phyloP scores from a whole-genome alignment of 2,329 filamentous ascomycete genomes.

The Monilinia laxa region DNA sequence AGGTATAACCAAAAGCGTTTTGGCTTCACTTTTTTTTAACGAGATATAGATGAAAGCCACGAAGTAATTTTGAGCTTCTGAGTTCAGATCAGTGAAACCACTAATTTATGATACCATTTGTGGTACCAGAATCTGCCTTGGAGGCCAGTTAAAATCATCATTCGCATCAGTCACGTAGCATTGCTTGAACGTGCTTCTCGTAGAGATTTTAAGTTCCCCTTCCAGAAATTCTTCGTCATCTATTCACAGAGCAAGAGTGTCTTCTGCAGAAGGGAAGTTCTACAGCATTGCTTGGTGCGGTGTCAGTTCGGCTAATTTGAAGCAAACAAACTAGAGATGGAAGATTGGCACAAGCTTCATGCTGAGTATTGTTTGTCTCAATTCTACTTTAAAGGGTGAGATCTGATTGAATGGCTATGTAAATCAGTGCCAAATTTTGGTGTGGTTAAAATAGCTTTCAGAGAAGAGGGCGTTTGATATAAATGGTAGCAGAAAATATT shows the following conservation, averaged over 20 bases:
- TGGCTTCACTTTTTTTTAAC: not conserved
- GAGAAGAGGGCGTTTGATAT: not conserved
- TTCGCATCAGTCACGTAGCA: constrained; percentile 5
- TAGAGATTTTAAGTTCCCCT: not conserved
- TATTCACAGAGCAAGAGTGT: not conserved
- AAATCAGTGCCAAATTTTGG: constrained; percentile 12
- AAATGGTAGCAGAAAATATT: not conserved
- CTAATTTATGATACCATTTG: constrained; percentile 5
- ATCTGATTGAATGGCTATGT: constrained; percentile 11
- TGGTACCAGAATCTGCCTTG: not conserved
- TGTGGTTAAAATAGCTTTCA: not conserved
- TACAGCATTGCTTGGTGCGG: constrained; percentile 19
- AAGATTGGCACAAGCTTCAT: not conserved
- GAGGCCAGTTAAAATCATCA: constrained; percentile 2
- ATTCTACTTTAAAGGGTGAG: not conserved
- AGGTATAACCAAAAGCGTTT: constrained; percentile 4
- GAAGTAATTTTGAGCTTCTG: constrained; percentile 1
- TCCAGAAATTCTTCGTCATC: not conserved
- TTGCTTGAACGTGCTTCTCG: not conserved
- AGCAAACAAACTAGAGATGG: constrained; percentile 16
- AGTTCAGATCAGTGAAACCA: not conserved
- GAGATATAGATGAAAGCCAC: constrained; percentile 3
- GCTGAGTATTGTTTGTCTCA: constrained; percentile 13
- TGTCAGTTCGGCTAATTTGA: not conserved
- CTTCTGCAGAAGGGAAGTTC: constrained; percentile 15